These are phyloP conservation scores for Neodidymelliopsis sp. DNA, from an alignment of 2,329 filamentous ascomycete species.

Conservation along the genomic window DNA sequence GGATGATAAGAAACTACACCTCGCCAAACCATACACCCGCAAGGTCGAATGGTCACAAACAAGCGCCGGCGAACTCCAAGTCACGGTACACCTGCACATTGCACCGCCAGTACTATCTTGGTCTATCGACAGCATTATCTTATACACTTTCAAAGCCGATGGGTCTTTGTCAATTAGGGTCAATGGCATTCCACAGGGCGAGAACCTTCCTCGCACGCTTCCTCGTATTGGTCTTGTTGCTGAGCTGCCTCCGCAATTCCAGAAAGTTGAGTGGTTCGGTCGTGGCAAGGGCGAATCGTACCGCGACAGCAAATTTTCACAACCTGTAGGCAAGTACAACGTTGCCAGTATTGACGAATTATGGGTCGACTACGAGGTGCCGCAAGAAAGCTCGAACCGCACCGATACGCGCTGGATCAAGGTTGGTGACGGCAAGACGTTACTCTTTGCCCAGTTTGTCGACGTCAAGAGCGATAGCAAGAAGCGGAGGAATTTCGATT, in stretches of 20 bases:
- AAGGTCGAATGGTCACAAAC: constrained; percentile 48
- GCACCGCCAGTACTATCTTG: constrained; percentile 69
- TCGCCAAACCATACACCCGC: constrained; percentile 35
- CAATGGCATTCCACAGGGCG: constrained; percentile 54
- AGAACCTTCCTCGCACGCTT: constrained; percentile 62
- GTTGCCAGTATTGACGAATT: constrained; percentile 56
- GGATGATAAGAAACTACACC: constrained; percentile 50
- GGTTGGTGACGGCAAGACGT: constrained; percentile 21
- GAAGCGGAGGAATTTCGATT: constrained; percentile 49
- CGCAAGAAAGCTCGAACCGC: constrained; percentile 72
- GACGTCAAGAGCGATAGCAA: constrained; percentile 21
- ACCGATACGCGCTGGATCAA: constrained; percentile 67
- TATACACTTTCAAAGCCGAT: constrained; percentile 60
- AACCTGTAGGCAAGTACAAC: constrained; percentile 60
- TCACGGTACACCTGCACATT: constrained; percentile 59
- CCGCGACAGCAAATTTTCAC: constrained; percentile 68
- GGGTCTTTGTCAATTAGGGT: constrained; percentile 59
- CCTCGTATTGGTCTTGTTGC: constrained; percentile 70
- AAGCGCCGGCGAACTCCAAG: constrained; percentile 34
- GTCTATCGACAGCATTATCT: constrained; percentile 50
- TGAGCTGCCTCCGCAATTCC: constrained; percentile 56
- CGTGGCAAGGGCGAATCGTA: constrained; percentile 72
- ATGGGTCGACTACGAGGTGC: constrained; percentile 68
- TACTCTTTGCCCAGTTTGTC: constrained; percentile 41
- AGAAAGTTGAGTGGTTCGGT: constrained; percentile 66